Conservation (phyloP, 2,329 filamentous ascomycete species). For the Microsporum audouinii region DNA sequence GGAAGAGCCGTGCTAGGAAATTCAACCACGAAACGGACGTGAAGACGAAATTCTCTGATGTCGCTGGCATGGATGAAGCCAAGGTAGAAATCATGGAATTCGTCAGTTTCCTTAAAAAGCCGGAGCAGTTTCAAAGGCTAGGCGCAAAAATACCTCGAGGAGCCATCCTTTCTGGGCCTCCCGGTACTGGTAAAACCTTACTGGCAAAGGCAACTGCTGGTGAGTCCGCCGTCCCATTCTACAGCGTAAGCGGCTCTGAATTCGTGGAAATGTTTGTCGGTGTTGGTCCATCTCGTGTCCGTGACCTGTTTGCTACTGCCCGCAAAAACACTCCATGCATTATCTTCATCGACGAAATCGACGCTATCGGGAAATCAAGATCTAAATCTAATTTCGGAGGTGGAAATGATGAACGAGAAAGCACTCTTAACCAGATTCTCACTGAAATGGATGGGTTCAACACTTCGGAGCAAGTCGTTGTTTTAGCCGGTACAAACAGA, state of each 20-base stretch:
- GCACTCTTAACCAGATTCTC: conserved; percentile 92
- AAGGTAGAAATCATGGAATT: conserved; percentile 99
- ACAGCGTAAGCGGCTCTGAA: conserved; percentile 94
- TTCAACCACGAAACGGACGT: conserved; percentile 96
- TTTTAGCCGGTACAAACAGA: conserved; percentile 91
- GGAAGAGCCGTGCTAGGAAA: conserved; percentile 87
- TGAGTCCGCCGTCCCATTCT: conserved; percentile 94
- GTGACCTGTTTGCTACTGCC: conserved; percentile 87
- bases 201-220: conserved; percentile 95
- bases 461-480: conserved; percentile 89
- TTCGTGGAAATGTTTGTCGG: conserved; percentile 99
- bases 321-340: conserved; percentile 96
- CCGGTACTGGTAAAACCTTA: conserved; percentile 95
- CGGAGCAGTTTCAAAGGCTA: conserved; percentile 80
- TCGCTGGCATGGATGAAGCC: conserved; percentile 95
- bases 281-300: conserved; percentile 88
- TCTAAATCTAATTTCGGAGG: conserved; percentile 72
- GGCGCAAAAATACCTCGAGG: conserved; percentile 96
- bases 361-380: conserved; percentile 88
- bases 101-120: conserved; percentile 90
- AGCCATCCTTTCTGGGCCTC: conserved; percentile 92
- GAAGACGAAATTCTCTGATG: conserved; percentile 94
- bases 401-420: conserved; percentile 93
- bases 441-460: conserved; percentile 99
- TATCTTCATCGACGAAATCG: conserved; percentile 99